phyloP scores from a whole-genome alignment of 73 alveolate species.

The Paramecium octaurelia region DNA sequence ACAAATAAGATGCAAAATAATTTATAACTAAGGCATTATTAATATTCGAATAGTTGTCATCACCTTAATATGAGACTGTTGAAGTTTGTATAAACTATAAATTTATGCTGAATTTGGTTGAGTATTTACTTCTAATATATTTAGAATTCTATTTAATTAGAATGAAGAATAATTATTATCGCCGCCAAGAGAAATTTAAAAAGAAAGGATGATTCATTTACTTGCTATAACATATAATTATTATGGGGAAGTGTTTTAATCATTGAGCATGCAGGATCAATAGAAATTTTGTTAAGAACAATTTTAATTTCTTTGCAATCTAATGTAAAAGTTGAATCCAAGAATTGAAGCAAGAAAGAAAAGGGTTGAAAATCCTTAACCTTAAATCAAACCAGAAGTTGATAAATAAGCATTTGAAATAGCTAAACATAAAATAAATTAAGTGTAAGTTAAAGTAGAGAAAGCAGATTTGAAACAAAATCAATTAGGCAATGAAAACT shows the following conservation, averaged over 20 bases:
- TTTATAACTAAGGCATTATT: not conserved
- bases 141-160: not conserved
- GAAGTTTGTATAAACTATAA: conserved; percentile 2
- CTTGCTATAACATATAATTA: conserved; percentile 21
- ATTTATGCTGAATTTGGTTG: not conserved
- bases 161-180: not conserved
- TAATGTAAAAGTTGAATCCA: conserved; percentile 2
- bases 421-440: not conserved
- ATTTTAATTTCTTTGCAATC: not conserved
- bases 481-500: not conserved
- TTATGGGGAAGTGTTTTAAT: conserved; percentile 4
- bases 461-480: not conserved
- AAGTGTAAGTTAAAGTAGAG: not conserved
- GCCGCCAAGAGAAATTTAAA: conserved; percentile 13
- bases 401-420: not conserved
- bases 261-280: not conserved
- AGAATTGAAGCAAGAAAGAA: not conserved
- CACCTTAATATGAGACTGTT: not conserved
- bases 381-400: not conserved
- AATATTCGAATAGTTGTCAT: not conserved
- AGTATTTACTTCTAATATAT: not conserved
- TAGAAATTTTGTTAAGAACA: not conserved
- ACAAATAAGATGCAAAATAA: conserved; percentile 22
- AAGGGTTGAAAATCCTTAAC: not conserved
- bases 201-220: conserved; percentile 14